phyloP scores from a whole-genome alignment of 345 rosid genomes.

The Rhizophora apiculata region DNA sequence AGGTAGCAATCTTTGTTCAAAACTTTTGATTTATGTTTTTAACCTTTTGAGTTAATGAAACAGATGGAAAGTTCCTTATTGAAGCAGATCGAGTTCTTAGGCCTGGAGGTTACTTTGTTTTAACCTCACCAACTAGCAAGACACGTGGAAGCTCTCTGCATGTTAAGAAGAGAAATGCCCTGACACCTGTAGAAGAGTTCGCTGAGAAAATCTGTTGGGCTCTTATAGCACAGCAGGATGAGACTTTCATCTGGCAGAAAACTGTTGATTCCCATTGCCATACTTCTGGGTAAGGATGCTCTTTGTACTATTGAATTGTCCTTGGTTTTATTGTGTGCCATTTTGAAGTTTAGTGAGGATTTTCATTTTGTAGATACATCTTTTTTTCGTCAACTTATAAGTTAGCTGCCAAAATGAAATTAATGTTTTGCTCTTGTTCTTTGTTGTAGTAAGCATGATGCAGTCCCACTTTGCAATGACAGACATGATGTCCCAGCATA shows the following conservation, averaged over 20 bases:
- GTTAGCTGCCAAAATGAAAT: not conserved
- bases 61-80: constrained; percentile 85
- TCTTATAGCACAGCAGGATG: constrained; percentile 88
- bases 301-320: not conserved
- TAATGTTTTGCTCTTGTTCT: constrained; percentile 13
- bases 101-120: constrained; percentile 96
- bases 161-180: constrained; percentile 50
- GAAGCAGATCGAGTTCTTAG: constrained; percentile 91
- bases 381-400: not conserved
- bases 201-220: constrained; percentile 83
- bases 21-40: constrained; percentile 12
- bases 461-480: constrained; percentile 67
- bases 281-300: constrained; percentile 58
- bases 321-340: constrained; percentile 3
- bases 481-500: constrained; percentile 55
- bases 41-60: constrained; percentile 19
- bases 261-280: constrained; percentile 59
- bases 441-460: constrained; percentile 43
- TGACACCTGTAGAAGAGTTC: constrained; percentile 56
- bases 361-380: not conserved
- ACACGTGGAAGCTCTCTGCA: constrained; percentile 46
- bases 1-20: constrained; percentile 8
- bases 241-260: constrained; percentile 96
- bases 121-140: constrained; percentile 69
- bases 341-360: constrained; percentile 4